Evolutionary conservation across 169 alveolate species (phyloP).

Genomic region (Condylostoma magnum): DNA sequence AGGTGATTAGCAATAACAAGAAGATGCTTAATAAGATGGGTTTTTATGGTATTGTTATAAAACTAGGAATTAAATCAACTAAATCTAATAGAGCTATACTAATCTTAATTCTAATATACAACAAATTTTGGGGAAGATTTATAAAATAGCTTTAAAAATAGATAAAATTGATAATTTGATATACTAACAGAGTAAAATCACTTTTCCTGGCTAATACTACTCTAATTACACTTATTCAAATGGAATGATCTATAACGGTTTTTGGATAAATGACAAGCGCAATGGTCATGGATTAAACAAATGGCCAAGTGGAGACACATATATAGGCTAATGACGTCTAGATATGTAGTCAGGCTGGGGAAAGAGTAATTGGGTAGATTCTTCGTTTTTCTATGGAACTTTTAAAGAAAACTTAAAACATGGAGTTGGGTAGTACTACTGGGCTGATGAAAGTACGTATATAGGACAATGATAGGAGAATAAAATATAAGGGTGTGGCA

Average conservation of each 20-base stretch:
- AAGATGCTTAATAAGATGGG: constrained; percentile 45
- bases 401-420: constrained; percentile 49
- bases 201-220: neutral
- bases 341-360: constrained; percentile 24
- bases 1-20: constrained; percentile 3
- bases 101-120: neutral
- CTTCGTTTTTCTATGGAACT: constrained; percentile 48
- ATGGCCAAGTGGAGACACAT: constrained; percentile 9
- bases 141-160: neutral
- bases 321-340: constrained; percentile 19
- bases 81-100: neutral
- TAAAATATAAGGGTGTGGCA: constrained; percentile 63
- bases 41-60: constrained; percentile 5
- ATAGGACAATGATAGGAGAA: constrained; percentile 21
- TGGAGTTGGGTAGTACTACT: constrained; percentile 55
- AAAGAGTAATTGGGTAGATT: constrained; percentile 44
- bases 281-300: constrained; percentile 6
- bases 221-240: constrained; percentile 45
- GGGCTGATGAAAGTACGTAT: constrained; percentile 35
- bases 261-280: constrained; percentile 42
- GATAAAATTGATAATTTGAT: neutral
- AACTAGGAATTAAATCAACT: neutral
- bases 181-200: neutral
- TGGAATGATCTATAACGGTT: constrained; percentile 55
- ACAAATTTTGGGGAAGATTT: neutral